A percentile compares a stretch with the other conserved stretches of the same genome.
These are phyloP conservation scores for Sporothrix luriei DNA, from an alignment of 2,329 filamentous ascomycete genomes.

Conservation along the genomic window DNA sequence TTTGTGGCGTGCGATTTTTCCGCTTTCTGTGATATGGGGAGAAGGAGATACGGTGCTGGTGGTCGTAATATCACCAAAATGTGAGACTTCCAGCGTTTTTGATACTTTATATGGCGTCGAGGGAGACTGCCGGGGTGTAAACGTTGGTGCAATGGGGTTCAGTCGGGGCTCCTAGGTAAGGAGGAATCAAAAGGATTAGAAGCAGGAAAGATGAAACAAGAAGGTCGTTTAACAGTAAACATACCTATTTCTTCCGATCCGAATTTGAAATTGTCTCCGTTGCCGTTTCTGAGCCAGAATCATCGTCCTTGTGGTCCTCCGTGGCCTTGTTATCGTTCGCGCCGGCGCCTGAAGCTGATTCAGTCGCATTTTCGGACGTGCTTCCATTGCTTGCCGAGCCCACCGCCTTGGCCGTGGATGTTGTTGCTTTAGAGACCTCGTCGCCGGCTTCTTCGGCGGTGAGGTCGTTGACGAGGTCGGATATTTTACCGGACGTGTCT, in stretches of 20 bases:
- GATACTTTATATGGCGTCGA: conserved; percentile 29
- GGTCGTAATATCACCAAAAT: neutral
- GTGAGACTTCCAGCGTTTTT: neutral
- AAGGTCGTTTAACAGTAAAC: conserved; percentile 44
- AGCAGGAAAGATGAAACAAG: conserved; percentile 47
- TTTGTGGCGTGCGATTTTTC: neutral
- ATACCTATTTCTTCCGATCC: conserved; percentile 55
- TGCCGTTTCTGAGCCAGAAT: conserved; percentile 26
- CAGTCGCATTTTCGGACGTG: neutral
- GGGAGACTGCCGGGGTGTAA: conserved; percentile 52
- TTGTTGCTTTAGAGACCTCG: conserved; percentile 42
- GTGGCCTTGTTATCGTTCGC: conserved; percentile 29
- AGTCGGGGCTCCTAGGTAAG: conserved; percentile 53
- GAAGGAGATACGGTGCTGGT: too few species aligned
- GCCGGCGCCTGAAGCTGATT: neutral
- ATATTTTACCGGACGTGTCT: conserved; percentile 37
- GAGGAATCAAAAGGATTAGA: conserved; percentile 44
- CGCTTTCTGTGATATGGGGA: neutral
- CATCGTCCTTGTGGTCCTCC: conserved; percentile 35
- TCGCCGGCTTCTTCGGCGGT: conserved; percentile 44
- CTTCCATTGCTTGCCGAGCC: neutral
- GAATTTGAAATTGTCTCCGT: conserved; percentile 42
- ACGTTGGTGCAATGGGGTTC: conserved; percentile 59
- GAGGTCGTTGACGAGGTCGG: conserved; percentile 45
- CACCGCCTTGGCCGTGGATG: neutral